These are phyloP conservation scores for Aspergillus biplanus DNA, from an alignment of 495 filamentous ascomycete genomes.

Conservation along the genomic window DNA sequence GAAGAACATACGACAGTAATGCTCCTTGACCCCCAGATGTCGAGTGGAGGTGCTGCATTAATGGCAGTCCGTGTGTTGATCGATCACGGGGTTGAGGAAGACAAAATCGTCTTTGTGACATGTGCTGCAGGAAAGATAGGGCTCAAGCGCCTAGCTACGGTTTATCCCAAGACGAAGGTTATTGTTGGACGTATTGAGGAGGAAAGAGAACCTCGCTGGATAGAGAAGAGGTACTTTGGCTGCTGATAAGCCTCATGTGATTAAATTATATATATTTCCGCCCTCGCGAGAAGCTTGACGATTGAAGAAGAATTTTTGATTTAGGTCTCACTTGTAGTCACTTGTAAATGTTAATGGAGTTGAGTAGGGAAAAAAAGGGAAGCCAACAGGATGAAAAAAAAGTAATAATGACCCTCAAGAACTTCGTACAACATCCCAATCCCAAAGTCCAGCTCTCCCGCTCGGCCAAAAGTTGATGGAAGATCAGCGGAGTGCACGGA, in stretches of 20 bases:
- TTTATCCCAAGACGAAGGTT: conserved; percentile 82
- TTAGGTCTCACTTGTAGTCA: no score
- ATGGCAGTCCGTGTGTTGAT: conserved; percentile 95
- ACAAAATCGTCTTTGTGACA: conserved; percentile 85
- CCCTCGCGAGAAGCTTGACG: background rate
- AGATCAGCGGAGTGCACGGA: conserved; percentile 26
- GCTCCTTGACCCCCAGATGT: conserved; percentile 91
- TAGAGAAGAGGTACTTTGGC: conserved; percentile 80
- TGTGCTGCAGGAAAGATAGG: conserved; percentile 83
- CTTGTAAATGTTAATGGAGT: no score
- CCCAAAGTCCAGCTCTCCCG: no score
- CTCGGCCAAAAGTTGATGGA: background rate
- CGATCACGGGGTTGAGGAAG: conserved; percentile 88
- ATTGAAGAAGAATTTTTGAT: no score
- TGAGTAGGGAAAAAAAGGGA: no score
- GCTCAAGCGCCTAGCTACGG: conserved; percentile 77
- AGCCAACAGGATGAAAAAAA: no score
- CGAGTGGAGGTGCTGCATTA: conserved; percentile 85
- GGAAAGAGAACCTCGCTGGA: conserved; percentile 78
- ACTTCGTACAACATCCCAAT: no score
- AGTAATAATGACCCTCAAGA: no score
- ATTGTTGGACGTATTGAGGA: conserved; percentile 80
- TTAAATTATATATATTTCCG: conserved; percentile 8
- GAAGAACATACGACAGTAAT: conserved; percentile 75
- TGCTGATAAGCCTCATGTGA: conserved; percentile 48